Evolutionary conservation across 495 filamentous ascomycete genomes (phyloP).

Genomic region (Stereocaulon alpinum): DNA sequence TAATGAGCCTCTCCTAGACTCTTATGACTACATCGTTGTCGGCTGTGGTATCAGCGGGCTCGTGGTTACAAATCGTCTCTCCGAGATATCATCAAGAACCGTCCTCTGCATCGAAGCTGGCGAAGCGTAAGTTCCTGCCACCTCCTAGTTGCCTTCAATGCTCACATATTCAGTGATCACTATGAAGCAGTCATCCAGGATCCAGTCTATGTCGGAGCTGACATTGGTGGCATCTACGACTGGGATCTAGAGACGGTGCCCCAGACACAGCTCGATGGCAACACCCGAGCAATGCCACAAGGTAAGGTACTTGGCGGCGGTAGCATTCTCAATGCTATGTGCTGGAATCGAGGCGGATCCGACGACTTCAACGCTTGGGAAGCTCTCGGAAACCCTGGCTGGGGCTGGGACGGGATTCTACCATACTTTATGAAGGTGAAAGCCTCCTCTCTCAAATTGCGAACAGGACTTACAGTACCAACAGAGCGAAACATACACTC

Average conservation of each 20-base stretch:
- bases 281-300: conserved; percentile 23
- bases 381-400: conserved; percentile 50
- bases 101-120: conserved; percentile 29
- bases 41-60: conserved; percentile 29
- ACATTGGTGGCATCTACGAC: conserved; percentile 26
- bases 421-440: conserved; percentile 44
- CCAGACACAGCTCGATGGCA: conserved; percentile 26
- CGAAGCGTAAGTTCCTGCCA: conserved; percentile 17
- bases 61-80: conserved; percentile 26
- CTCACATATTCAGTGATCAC: conserved; percentile 20
- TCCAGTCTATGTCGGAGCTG: conserved; percentile 25
- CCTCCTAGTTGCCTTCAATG: neutral
- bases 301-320: conserved; percentile 28
- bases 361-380: conserved; percentile 48
- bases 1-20: conserved; percentile 19
- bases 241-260: conserved; percentile 24
- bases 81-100: conserved; percentile 24
- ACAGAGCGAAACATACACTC: conserved; percentile 27
- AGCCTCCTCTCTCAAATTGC: neutral
- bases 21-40: conserved; percentile 27
- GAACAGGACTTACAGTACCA: neutral
- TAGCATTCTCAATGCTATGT: conserved; percentile 29
- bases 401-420: conserved; percentile 48
- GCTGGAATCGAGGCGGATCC: conserved; percentile 30
- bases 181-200: conserved; percentile 24